These are phyloP conservation scores for Wickerhamomyces hampshirensis DNA, from an alignment of 805 yeast genomes.

Conservation along the genomic window DNA sequence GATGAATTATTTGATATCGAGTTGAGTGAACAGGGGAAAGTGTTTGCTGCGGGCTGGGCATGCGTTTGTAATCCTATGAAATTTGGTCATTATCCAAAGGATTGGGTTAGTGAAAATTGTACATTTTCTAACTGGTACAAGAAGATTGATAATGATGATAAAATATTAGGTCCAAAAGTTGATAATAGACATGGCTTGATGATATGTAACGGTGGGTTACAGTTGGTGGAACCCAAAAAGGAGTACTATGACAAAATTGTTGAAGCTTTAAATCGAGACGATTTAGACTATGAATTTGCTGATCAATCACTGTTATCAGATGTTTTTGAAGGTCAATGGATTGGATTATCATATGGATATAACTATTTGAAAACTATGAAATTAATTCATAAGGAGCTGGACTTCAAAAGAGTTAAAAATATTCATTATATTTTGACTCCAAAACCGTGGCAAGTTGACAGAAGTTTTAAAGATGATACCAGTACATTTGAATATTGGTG, in stretches of 20 bases:
- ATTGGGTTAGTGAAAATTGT: slow-evolving; percentile 50
- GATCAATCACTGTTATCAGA: slow-evolving; percentile 55
- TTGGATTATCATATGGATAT: slow-evolving; percentile 46
- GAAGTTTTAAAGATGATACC: slow-evolving; percentile 33
- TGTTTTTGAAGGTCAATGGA: slow-evolving; percentile 46
- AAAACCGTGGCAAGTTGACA: slow-evolving; percentile 52
- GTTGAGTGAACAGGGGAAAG: slow-evolving; percentile 28
- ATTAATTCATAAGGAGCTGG: slow-evolving; percentile 39
- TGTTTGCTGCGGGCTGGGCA: slow-evolving; percentile 56
- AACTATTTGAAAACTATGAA: slow-evolving; percentile 53
- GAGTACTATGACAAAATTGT: slow-evolving; percentile 36
- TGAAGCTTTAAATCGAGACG: slow-evolving; percentile 32
- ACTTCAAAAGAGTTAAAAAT: slow-evolving; percentile 47
- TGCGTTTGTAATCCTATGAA: slow-evolving; percentile 58
- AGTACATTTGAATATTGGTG: slow-evolving; percentile 50
- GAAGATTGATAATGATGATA: slow-evolving; percentile 16
- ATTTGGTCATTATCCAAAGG: slow-evolving; percentile 46
- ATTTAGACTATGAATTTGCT: slow-evolving; percentile 45
- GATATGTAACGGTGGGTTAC: slow-evolving; percentile 57
- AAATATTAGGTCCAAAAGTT: slow-evolving; percentile 36
- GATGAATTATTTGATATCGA: slow-evolving; percentile 52
- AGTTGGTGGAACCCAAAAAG: slow-evolving; percentile 41
- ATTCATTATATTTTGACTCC: slow-evolving; percentile 55
- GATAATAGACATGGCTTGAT: slow-evolving; percentile 34
- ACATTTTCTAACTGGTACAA: slow-evolving; percentile 37